Base-by-base conservation (phyloP, 805 yeast genomes). In the Candida berthetii region DNA sequence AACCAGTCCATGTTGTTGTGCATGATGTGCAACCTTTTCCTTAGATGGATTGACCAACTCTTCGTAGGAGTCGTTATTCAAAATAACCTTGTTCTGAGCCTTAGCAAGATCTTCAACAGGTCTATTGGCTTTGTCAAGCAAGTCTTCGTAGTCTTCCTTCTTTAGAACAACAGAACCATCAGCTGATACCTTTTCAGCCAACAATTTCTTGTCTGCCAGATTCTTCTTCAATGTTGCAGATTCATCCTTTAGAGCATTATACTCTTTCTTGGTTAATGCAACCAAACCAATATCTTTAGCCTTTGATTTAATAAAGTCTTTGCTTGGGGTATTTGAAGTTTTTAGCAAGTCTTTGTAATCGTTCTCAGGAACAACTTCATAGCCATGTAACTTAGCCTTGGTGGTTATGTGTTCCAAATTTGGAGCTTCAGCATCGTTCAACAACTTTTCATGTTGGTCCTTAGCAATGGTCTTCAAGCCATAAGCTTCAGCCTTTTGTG, bases 11-110 rank as follows among this genome's bases (percentile, higher is more conserved):
- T 35, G 27, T 28, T 29, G 28, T 4, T 25, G 19, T 18, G 38
- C 35, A 27, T 34, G 37, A 3, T 20, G n/a, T 7, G 35, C n/a
- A 17, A 39, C 13, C 14, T 25, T n/a, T 14, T 34, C 38, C 5
- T 19, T 20, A n/a, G 16, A 13, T 15, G 42, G 42, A 3, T 29
- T 35, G 3, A 20, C 14, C 17, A 39, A 28, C 3, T 49, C 45
- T 18, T 57, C 62, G 42, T 53, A 57, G 17, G 43, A 52, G 8
- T 55, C 57, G 39, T 58, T 57, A 18, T 53, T 52, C 4, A 55
- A 54, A 15, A 49, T 34, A 18, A 58, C 61, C 39, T 54, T 39
- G 13, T 24, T 20, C 13, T 34, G 33, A 3, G 7, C 24, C 14
- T 7, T 8, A 10, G 37, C 35, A 28, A 39, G 17, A 7, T 35